Percentiles rank a stretch among this genome's conserved stretches.
Evolutionary conservation across 2,329 filamentous ascomycete species (phyloP).

Genomic region (Rutstroemia sydowiana): DNA sequence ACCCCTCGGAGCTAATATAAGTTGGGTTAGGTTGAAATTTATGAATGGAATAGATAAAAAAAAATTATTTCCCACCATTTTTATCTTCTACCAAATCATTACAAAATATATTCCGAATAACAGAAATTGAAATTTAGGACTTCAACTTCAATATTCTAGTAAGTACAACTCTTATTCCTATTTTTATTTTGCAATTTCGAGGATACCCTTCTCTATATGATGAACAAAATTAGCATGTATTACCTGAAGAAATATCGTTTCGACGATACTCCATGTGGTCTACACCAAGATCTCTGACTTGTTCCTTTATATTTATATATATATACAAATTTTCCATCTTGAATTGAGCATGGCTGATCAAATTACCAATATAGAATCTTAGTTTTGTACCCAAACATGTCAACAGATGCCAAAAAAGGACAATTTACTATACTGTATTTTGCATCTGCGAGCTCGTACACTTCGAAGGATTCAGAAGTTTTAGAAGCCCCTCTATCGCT

Average conservation of each 20-base stretch:
- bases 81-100: too few relatives aligned
- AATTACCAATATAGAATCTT: not conserved
- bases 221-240: constrained; percentile 37
- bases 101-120: too few relatives aligned
- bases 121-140: too few relatives aligned
- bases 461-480: constrained; percentile 57
- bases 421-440: constrained; percentile 80
- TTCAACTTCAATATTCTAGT: constrained; percentile 7
- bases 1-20: too few relatives aligned
- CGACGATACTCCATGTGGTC: constrained; percentile 46
- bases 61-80: too few relatives aligned
- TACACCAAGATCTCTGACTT: constrained; percentile 68
- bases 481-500: constrained; percentile 60
- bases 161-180: constrained; percentile 7
- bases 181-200: not conserved
- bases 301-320: not conserved
- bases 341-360: not conserved
- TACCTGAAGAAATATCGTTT: constrained; percentile 32
- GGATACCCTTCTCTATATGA: constrained; percentile 22
- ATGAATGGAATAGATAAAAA: too few relatives aligned
- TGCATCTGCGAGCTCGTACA: constrained; percentile 65
- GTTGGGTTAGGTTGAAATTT: too few relatives aligned
- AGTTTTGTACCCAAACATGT: constrained; percentile 8
- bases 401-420: constrained; percentile 32
- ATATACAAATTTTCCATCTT: not conserved